Base-by-base conservation (phyloP, 441 rosid genomes). In the Erodium trifolium region DNA sequence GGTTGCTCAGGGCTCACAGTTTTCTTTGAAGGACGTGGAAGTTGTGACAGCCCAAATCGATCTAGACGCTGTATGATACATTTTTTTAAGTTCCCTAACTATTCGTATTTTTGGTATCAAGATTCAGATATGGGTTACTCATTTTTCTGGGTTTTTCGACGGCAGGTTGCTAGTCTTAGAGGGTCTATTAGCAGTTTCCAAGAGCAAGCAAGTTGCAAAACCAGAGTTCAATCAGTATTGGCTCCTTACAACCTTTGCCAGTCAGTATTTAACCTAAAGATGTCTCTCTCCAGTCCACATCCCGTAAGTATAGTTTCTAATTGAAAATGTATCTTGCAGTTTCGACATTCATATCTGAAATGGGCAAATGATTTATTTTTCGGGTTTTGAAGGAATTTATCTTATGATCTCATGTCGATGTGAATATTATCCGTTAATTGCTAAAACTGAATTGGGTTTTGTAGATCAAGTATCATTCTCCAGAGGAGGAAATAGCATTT, bases 181-280 rank as follows among this genome's bases (percentile, higher is more conserved):
- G 99, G 98, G 67, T 94, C 99, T 34, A 84, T 92, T 39, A 94
- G 98, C 74, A 85, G 98, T 80, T 94, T 94, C 76, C 99, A 94
- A 75, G 98, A 94, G 72, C 99, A 94, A 85, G 97, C 99, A 68
- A 94, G 98, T 76, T 82, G 88, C 79, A 87, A 88, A 68, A 81
- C 78, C 70, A 87, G 74, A 73, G 83, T 90, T 51, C 59, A 88
- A 63, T 87, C 96, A 19, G 87, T 94, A 34, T 74, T 75, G 1
- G 96, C 80, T 37, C 93, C 97, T 0, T 84, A 65, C 84, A 82
- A 72, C 68, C 87, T 94, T 62, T 88, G 97, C 74, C 87, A 76
- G 78, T 71, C 93, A 9, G 9, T 4, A 51, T 90, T 94, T 76
- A 81, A 84, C 80, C 76, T 84, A 76, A 84, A 81, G 75, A 82